Evolutionary conservation across 2,329 filamentous ascomycete genomes (phyloP), one percentile per base, ranked within the genome.

Genomic region (Xylariomycetidae sp.): DNA sequence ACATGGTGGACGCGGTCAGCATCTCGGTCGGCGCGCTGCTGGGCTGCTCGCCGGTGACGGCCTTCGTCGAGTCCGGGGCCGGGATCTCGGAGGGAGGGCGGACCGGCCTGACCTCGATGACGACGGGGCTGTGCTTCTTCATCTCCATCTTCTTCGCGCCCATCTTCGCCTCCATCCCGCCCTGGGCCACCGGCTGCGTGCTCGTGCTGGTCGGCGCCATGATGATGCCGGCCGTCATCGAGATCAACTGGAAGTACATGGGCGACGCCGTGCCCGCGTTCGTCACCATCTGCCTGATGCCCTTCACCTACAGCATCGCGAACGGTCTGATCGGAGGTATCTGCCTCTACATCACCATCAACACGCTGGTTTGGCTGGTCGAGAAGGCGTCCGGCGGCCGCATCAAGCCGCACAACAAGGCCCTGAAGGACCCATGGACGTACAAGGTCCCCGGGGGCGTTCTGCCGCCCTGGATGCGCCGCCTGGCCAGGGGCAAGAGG

Each of bases 141-240:
- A 76, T 93, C 54, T 77, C 84, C 37, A 74, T 93, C 40, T 93
- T 93, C 69, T 93, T 93, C 55, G 86, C 87, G 0, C 87, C 87
- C 0, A 90, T 93, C 37, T 93, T 93, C 53, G 86, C 87, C 8
- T 89, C 84, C 0, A 92, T 93, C 37, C 87, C 87, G 4, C 81
- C 86, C 0, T 93, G 85, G 85, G 87, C 87, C 3, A 94, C 87
- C 0, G 87, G 87, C 29, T 88, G 83, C 55, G 88, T 88, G n/a
- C 72, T 93, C 17, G 72, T 94, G 47, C 77, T 94, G 24, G 85
- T 94, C 34, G 87, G 87, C n/a, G 79, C 80, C 14, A 82, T 93
- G 72, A 93, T 93, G 87, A 78, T 82, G 36, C 74, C 77, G 40
- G 73, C 84, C 1, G 83, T 84, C 10, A 76, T 75, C 12, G 82